Evolutionary conservation across 441 rosid genomes (phyloP), one percentile per base, ranked within the genome.

Genomic region (Populus trichocarpa): DNA sequence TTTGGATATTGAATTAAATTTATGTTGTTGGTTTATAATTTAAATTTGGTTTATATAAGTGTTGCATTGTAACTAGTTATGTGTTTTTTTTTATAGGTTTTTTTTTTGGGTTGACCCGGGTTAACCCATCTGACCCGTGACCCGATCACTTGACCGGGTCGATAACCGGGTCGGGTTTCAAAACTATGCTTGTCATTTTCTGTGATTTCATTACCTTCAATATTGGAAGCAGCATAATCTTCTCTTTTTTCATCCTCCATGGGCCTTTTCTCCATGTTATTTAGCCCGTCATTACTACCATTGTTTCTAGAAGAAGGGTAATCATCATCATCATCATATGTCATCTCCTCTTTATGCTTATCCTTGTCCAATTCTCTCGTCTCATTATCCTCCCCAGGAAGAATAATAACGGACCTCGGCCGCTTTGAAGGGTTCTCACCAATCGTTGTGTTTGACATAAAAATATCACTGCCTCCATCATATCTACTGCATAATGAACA

Each of bases 381-480:
- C 50, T 83, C 90, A 40, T 78, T 69, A 30, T 78, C 88, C 64
- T 84, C 77, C 66, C 77, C 81, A 13, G 74, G 22, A 71, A 87
- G 82, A 67, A 82, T 85, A 74, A 93, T 65, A 79, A 93, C 88
- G 25, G 98, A 93, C 79, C 83, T 92, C 79, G 89, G 86, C 83
- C 86, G 81, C 75, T 83, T 85, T 5, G 86, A 57, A 72, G 80
- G 80, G 78, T 78, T 79, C 73, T 80, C 86, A 10, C 78, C 32
- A 63, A 73, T 78, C 40, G 86, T 76, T 77, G 75, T 83, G 78
- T 85, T 91, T 75, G 81, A 85, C 50, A 75, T 80, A 75, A 76
- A 70, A 61, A 74, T 75, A 74, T 81, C 88, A 50, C 79, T 75
- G 78, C 70, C 70, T 80, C 73, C 87, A 74, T 77, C 71, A 33